These are phyloP conservation scores for Phaeosphaeriaceae sp. DNA, from an alignment of 2,329 filamentous ascomycete genomes.

Conservation along the genomic window DNA sequence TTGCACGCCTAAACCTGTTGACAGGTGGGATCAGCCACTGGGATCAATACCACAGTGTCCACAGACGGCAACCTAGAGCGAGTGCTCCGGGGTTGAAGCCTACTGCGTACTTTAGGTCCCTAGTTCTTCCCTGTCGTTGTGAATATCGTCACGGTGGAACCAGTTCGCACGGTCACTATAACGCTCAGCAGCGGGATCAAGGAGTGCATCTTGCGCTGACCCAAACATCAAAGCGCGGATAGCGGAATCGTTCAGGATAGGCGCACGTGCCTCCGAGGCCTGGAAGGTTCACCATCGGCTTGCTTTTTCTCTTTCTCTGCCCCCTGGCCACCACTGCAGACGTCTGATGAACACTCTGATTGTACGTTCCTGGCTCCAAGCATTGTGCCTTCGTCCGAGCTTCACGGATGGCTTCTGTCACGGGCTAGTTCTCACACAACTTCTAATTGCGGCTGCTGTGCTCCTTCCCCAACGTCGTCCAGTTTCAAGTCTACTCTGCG, in stretches of 20 bases:
- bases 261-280: slow-evolving; percentile 36
- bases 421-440: slow-evolving; percentile 40
- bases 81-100: slow-evolving; percentile 17
- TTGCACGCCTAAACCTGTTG: slow-evolving; percentile 26
- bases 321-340: slow-evolving; percentile 36
- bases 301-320: slow-evolving; percentile 38
- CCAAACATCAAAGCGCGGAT: slow-evolving; percentile 36
- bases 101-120: slow-evolving; percentile 14
- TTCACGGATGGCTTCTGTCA: slow-evolving; percentile 39
- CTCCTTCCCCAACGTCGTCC: slow-evolving; percentile 36
- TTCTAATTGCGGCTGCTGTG: slow-evolving; percentile 43
- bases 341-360: slow-evolving; percentile 38
- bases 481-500: slow-evolving; percentile 45
- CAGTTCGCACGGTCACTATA: slow-evolving; percentile 27
- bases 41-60: slow-evolving; percentile 32
- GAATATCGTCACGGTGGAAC: slow-evolving; percentile 23
- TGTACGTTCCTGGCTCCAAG: slow-evolving; percentile 38
- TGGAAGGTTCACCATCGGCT: slow-evolving; percentile 21
- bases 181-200: slow-evolving; percentile 27
- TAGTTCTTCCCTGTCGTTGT: slow-evolving; percentile 21
- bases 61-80: slow-evolving; percentile 30
- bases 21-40: slow-evolving; percentile 42
- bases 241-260: slow-evolving; percentile 41
- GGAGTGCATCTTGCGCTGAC: slow-evolving; percentile 30
- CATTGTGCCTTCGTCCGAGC: slow-evolving; percentile 36